phyloP scores from a whole-genome alignment of 352 stramenopile genomes.

The Globisporangium lucens region DNA sequence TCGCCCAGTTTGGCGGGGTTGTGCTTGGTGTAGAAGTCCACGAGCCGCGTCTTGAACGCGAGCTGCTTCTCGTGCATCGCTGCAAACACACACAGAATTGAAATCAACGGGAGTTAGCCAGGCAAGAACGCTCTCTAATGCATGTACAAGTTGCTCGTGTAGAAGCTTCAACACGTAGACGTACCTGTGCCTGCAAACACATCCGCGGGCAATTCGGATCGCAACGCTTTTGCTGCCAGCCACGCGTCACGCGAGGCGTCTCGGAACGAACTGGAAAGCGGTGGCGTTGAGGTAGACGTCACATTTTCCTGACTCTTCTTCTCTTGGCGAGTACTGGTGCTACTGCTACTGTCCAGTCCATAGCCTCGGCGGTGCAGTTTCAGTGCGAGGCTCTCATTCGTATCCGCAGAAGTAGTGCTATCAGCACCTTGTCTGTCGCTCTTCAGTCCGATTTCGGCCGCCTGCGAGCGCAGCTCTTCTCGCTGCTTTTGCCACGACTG shows the following conservation, averaged over 20 bases:
- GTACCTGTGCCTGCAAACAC: constrained; percentile 6
- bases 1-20: constrained; percentile 54
- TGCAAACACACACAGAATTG: neutral
- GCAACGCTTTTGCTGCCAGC: constrained; percentile 25
- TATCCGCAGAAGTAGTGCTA: neutral
- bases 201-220: constrained; percentile 17
- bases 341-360: constrained; percentile 25
- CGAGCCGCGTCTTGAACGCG: constrained; percentile 37
- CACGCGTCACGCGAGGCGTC: constrained; percentile 26
- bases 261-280: constrained; percentile 29
- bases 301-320: neutral
- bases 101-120: no score
- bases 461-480: constrained; percentile 35
- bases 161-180: neutral
- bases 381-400: constrained; percentile 30
- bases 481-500: constrained; percentile 65
- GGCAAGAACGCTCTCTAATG: no score
- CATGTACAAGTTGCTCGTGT: neutral
- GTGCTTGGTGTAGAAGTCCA: constrained; percentile 66
- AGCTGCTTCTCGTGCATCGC: constrained; percentile 4
- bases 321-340: constrained; percentile 8
- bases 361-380: constrained; percentile 57
- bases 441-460: constrained; percentile 19
- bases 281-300: neutral
- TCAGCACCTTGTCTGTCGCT: neutral